These are phyloP conservation scores for Lactifluus hygrophoroides DNA, from an alignment of 768 basidiomycete genomes.

Conservation along the genomic window DNA sequence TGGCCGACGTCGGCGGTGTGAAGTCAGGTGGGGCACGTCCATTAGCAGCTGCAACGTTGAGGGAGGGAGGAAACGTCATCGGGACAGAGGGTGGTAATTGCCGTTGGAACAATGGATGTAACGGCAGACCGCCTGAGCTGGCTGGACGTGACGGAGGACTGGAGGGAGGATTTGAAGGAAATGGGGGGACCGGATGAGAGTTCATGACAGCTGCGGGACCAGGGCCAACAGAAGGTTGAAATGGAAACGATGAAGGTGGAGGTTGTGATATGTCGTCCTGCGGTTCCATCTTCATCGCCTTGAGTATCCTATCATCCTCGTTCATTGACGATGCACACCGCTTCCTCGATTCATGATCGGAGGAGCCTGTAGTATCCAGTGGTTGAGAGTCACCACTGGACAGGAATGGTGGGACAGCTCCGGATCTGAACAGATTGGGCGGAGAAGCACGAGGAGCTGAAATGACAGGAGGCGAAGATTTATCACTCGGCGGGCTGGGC, in stretches of 20 bases:
- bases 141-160: conserved; percentile 27
- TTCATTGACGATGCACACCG: conserved; percentile 42
- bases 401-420: conserved; percentile 20
- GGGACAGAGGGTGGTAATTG: conserved; percentile 9
- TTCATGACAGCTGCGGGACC: conserved; percentile 12
- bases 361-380: conserved; percentile 26
- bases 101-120: conserved; percentile 17
- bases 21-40: conserved; percentile 21
- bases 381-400: conserved; percentile 22
- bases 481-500: conserved; percentile 25
- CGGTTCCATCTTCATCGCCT: conserved; percentile 43
- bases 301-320: conserved; percentile 35
- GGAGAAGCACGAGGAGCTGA: conserved; percentile 17
- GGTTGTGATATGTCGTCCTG: conserved; percentile 33
- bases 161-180: conserved; percentile 20
- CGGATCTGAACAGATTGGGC: conserved; percentile 10
- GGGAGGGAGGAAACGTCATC: conserved; percentile 21
- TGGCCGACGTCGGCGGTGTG: conserved; percentile 20
- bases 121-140: conserved; percentile 27
- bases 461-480: conserved; percentile 13
- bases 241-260: conserved; percentile 17
- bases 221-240: conserved; percentile 20
- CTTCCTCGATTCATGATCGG: conserved; percentile 38
- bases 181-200: conserved; percentile 16
- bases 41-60: conserved; percentile 19